phyloP scores from a whole-genome alignment of 1,284 basidiomycete genomes.

The Polyporus tsugae region DNA sequence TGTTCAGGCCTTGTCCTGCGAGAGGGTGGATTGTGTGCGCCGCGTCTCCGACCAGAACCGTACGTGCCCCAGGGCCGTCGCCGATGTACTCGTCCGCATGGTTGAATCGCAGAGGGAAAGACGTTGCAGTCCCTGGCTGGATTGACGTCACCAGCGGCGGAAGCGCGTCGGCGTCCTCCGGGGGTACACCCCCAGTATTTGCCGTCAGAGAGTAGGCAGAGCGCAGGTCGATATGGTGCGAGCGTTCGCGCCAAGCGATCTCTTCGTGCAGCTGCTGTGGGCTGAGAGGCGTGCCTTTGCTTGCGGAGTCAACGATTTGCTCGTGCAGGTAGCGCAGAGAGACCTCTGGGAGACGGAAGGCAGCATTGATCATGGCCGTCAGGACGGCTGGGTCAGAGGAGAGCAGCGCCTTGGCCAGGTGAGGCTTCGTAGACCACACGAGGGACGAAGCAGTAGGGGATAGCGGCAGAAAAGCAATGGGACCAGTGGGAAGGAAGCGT shows the following conservation, averaged over 20 bases:
- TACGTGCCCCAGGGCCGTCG: conserved; percentile 70
- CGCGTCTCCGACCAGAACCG: conserved; percentile 94
- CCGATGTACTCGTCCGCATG: conserved; percentile 92
- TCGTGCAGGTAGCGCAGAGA: conserved; percentile 77
- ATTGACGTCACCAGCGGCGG: conserved; percentile 83
- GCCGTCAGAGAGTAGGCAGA: conserved; percentile 68
- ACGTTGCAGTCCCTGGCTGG: conserved; percentile 82
- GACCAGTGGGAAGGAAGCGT: conserved; percentile 94
- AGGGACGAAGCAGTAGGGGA: conserved; percentile 85
- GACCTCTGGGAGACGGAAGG: conserved; percentile 86
- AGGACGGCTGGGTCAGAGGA: conserved; percentile 74
- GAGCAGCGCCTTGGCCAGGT: conserved; percentile 79
- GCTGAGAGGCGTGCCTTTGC: conserved; percentile 52
- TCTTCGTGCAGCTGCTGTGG: conserved; percentile 60
- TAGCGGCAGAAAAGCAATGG: conserved; percentile 92
- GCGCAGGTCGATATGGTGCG: conserved; percentile 66
- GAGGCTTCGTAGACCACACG: conserved; percentile 94
- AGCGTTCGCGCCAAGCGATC: conserved; percentile 72
- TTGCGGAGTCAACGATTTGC: conserved; percentile 64
- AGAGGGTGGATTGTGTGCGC: conserved; percentile 96
- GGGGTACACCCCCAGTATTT: conserved; percentile 61
- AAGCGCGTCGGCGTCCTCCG: conserved; percentile 65
- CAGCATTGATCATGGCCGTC: conserved; percentile 86
- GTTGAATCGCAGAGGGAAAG: conserved; percentile 89
- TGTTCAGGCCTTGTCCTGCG: conserved; percentile 97